These are phyloP conservation scores for Chalara sp. DNA, from an alignment of 2,329 filamentous ascomycete species.

Conservation along the genomic window DNA sequence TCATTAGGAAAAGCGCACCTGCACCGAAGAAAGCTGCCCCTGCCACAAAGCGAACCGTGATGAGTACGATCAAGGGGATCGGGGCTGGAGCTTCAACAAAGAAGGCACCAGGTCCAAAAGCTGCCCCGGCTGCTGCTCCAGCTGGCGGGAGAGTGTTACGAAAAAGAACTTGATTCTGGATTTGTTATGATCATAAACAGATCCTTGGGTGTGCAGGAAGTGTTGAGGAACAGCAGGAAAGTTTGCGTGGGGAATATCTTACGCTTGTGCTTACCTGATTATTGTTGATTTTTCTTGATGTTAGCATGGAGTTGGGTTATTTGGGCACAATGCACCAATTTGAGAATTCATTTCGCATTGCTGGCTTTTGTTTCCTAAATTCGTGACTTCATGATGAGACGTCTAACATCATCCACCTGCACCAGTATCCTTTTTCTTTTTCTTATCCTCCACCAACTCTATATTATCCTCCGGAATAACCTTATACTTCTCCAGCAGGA, in stretches of 20 bases:
- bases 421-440: constrained; percentile 61
- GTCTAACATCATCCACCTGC: too few species aligned
- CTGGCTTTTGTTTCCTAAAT: too few species aligned
- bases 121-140: constrained; percentile 29
- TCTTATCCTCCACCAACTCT: constrained; percentile 90
- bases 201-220: too few species aligned
- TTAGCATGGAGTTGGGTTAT: too few species aligned
- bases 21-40: constrained; percentile 30
- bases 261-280: too few species aligned
- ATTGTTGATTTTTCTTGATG: too few species aligned
- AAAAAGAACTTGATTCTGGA: constrained; percentile 21
- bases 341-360: too few species aligned
- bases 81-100: constrained; percentile 43
- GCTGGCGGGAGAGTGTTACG: constrained; percentile 24
- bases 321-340: too few species aligned
- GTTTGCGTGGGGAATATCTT: too few species aligned
- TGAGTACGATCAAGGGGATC: constrained; percentile 47
- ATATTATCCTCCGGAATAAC: constrained; percentile 93
- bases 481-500: constrained; percentile 80
- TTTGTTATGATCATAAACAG: too few species aligned
- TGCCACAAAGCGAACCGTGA: constrained; percentile 42
- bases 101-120: constrained; percentile 38
- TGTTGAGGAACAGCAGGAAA: too few species aligned
- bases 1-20: constrained; percentile 48
- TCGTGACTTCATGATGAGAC: too few species aligned